These are phyloP conservation scores for Crotalaria pallida DNA, from an alignment of 306 rosid genomes.

Conservation along the genomic window DNA sequence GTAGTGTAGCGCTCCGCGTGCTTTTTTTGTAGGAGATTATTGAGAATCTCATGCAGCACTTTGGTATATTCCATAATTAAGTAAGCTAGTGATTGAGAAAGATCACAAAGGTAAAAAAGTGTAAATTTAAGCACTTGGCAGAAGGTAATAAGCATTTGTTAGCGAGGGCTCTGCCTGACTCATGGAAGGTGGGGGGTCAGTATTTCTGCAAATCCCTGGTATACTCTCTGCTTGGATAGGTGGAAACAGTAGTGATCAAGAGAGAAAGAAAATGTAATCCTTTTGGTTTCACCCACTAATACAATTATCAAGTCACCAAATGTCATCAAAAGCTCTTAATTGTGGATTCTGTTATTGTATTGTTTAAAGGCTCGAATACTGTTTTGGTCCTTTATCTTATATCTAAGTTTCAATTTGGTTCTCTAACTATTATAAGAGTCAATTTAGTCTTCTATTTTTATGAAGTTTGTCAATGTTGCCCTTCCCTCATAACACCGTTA, in stretches of 20 bases:
- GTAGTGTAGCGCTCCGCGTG: neutral
- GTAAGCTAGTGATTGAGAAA: neutral
- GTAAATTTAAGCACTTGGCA: neutral
- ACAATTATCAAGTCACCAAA: neutral
- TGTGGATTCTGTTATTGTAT: conserved; percentile 1
- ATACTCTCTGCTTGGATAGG: neutral
- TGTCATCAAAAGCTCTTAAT: conserved; percentile 7
- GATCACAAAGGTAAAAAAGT: neutral
- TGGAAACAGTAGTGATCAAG: neutral
- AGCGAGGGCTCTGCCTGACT: neutral
- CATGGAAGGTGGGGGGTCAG: neutral
- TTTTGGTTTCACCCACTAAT: neutral
- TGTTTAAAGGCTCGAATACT: too few species aligned
- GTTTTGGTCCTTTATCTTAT: too few species aligned
- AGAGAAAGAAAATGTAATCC: neutral
- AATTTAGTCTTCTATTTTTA: too few species aligned
- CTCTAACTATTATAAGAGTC: too few species aligned
- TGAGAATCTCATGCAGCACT: neutral
- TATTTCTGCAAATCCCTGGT: neutral
- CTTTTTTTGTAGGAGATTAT: neutral
- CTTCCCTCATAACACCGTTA: too few species aligned
- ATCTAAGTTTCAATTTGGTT: too few species aligned
- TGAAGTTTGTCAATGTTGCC: too few species aligned
- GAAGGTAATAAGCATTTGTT: neutral
- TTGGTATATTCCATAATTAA: neutral